These are phyloP conservation scores for Fusarium virguliforme DNA, from an alignment of 2,329 filamentous ascomycete species.

Conservation along the genomic window DNA sequence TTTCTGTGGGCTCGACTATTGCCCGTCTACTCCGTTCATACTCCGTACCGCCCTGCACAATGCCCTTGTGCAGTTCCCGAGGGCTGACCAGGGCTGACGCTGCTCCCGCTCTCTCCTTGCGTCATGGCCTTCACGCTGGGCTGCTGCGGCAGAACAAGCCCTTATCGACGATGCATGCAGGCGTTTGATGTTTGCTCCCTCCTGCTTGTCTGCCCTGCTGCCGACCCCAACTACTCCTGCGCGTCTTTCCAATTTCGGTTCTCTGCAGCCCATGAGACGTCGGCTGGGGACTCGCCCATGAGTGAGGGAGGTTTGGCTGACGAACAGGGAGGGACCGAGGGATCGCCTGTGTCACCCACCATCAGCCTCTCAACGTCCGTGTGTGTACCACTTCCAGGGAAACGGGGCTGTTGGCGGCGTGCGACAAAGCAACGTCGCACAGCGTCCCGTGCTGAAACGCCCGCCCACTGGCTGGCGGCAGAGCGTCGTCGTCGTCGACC, in stretches of 20 bases:
- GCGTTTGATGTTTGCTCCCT: slow-evolving; percentile 3
- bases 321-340: slow-evolving; percentile 2
- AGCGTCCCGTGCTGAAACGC: slow-evolving; percentile 9
- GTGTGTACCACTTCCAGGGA: neutral
- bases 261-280: slow-evolving; percentile 6
- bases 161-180: slow-evolving; percentile 10
- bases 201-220: neutral
- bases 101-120: neutral
- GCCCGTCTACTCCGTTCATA: neutral
- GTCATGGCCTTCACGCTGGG: slow-evolving; percentile 2
- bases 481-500: no score
- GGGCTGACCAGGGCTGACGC: neutral
- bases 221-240: neutral
- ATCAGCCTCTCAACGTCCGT: neutral
- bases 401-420: neutral
- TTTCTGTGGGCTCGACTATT: neutral
- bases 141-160: neutral
- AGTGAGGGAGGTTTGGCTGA: neutral
- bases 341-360: slow-evolving; percentile 9
- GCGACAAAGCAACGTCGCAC: slow-evolving; percentile 3
- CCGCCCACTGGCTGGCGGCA: neutral
- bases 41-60: neutral
- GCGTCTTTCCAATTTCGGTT: slow-evolving; percentile 1
- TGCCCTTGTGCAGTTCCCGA: neutral
- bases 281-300: neutral